Base-by-base conservation (phyloP, 1,139 yeast genomes). In the Zygoascus sp. region DNA sequence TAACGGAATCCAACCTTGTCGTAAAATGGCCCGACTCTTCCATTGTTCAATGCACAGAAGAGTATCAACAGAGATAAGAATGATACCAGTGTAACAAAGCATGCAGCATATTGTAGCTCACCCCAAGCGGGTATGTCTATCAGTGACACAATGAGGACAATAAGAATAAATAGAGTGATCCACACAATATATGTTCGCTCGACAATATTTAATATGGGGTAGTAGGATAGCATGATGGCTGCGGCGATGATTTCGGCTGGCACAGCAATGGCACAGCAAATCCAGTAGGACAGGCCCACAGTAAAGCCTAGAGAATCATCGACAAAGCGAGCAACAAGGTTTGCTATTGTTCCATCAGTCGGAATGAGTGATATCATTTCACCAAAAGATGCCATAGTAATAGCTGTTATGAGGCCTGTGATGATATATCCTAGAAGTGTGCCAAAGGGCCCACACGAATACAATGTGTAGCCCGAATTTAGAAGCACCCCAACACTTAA, bases 291-390 rank as follows among this genome's bases (percentile, higher is more conserved):
- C 73, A 89, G 76, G 0, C 95, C 95, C 0, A 85, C 71, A 1
- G 94, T 81, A 62, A 86, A 84, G 0, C 96, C 96, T 61, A 87
- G 79, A 0, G 95, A 86, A 56, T 83, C 89, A 60, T 87, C 95
- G 1, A 86, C 87, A 64, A 87, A 86, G 42, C 95, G 69, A 0
- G 92, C 78, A 2, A 88, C 79, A 22, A 85, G 70, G 0, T 63
- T 65, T 0, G 68, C 54, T 6, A 66, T 83, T 5, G 95, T 94
- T 44, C 88, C 89, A 20, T 86, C 83, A 21, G 85, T 77, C 0
- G 96, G 94, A 21, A 86, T 79, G 53, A 87, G 72, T 0, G 95
- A 84, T 9, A 86, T 88, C 84, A 88, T 83, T 65, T 88, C 96
- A 51, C 95, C 86, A 60, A 86, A 82, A 4, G 90, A 80, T 20